phyloP scores from a whole-genome alignment of 208 protist species.

The Acanthamoeba healyi region DNA sequence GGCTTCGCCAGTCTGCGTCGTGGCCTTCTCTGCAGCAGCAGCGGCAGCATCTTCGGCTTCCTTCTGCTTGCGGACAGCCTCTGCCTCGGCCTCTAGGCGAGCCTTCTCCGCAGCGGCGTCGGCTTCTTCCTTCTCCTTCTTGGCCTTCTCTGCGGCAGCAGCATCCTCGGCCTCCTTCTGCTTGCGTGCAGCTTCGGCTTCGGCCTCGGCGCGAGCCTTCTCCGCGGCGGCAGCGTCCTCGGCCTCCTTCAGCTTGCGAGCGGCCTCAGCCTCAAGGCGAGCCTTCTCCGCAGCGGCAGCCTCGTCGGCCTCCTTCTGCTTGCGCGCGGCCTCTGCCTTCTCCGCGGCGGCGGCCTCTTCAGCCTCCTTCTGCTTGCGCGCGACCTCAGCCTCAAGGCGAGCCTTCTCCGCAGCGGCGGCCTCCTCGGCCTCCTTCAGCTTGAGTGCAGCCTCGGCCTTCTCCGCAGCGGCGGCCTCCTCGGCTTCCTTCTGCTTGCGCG shows the following conservation, averaged over 20 bases:
- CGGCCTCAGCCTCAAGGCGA: background rate
- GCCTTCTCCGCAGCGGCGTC: background rate
- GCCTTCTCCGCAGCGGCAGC: background rate
- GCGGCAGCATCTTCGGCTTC: background rate
- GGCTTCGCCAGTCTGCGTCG: background rate
- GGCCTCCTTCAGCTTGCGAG: background rate
- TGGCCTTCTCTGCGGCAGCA: background rate
- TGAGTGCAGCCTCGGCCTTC: no score
- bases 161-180: background rate
- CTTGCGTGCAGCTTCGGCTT: slow-evolving; percentile 5
- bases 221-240: background rate
- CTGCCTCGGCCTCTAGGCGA: background rate
- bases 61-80: background rate
- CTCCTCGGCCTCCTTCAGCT: background rate
- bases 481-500: background rate
- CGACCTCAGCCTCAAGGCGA: background rate
- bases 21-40: background rate
- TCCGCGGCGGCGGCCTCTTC: background rate
- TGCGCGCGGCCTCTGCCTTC: background rate
- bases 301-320: background rate
- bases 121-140: background rate
- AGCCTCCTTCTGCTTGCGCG: background rate
- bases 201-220: background rate
- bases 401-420: background rate
- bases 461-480: background rate